These are phyloP conservation scores for Mycena amicta DNA, from an alignment of 768 basidiomycete species.

Conservation along the genomic window DNA sequence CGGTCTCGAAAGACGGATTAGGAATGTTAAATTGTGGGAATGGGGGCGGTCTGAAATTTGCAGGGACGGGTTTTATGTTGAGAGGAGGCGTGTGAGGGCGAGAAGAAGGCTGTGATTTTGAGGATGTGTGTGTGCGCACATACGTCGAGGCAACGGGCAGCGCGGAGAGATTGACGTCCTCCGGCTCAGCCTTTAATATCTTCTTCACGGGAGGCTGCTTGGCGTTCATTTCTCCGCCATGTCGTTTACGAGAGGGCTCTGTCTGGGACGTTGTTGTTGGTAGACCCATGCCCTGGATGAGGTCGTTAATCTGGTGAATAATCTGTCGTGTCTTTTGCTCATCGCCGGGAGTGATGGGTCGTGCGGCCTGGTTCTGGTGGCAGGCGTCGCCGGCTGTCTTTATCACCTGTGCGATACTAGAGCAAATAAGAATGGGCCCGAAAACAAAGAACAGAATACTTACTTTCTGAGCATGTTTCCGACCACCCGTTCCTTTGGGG, in stretches of 20 bases:
- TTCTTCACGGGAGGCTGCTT: constrained; percentile 22
- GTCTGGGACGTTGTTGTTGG: constrained; percentile 10
- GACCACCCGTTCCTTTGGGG: constrained; percentile 36
- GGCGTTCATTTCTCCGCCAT: constrained; percentile 18
- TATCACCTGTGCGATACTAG: constrained; percentile 64
- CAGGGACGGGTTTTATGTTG: constrained; percentile 15
- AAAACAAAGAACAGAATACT: constrained; percentile 24
- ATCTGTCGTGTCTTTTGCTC: constrained; percentile 22
- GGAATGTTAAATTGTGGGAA: constrained; percentile 8
- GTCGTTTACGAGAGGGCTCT: constrained; percentile 20
- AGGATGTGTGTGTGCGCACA: constrained; percentile 13
- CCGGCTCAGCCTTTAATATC: constrained; percentile 20
- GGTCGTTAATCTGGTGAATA: constrained; percentile 18
- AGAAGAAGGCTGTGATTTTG: constrained; percentile 21
- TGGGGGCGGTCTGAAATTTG: constrained; percentile 11
- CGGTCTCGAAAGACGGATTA: constrained; percentile 5
- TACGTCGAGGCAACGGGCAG: constrained; percentile 4
- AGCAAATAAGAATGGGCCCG: constrained; percentile 2
- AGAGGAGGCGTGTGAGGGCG: constrained; percentile 19
- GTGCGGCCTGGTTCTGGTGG: constrained; percentile 20
- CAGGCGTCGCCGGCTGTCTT: constrained; percentile 58
- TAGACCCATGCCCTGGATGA: constrained; percentile 21
- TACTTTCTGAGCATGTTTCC: constrained; percentile 59
- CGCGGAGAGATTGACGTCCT: constrained; percentile 20
- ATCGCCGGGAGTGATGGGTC: constrained; percentile 22